Base-by-base conservation (phyloP, 129 eudicot species). In the Flaveria linearis region DNA sequence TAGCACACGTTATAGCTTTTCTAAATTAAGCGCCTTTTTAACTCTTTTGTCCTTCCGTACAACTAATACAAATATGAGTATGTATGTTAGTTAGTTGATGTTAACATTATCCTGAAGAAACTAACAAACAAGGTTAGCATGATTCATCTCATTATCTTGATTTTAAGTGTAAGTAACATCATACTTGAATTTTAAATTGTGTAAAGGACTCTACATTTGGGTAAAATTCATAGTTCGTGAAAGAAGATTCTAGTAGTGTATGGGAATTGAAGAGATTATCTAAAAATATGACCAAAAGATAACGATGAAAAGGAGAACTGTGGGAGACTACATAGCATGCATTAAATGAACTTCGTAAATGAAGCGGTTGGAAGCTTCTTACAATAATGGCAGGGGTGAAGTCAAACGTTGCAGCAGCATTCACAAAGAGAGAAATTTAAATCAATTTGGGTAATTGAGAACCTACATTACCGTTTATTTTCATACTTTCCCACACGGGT, bases 341-440 rank as follows among this genome's bases (percentile, higher is more conserved):
- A 77, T 77, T 41, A 15, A 76, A 67, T 55, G 74, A 56, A 25
- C 46, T 45, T 1, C 8, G 73, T 53, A 25, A 76, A 76, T 36
- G 55, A 28, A 77, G 65, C 30, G 3, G 82, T 78, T 78, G 82
- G 82, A 69, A 69, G 75, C 58, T 66, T 57, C 61, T 30, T n/a
- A 47, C 61, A 75, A 63, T 75, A 15, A 69, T n/a, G 70, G 69
- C 76, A 42, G 15, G 41, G 22, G 18, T 68, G 61, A 57, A 77
- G 81, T 76, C 81, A 76, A 76, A 67, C 68, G 49, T 15, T 68
- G 51, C 36, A 72, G 36, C 16, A 77, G 46, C 79, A 63, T 62
- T 56, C 22, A 39, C 17, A 26, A 13, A 67, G 20, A 56, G 79
- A 58, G 12, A 17, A 62, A 66, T 55, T 41, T 28, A 7, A 49